These are phyloP conservation scores for Mycena amicta DNA, from an alignment of 768 basidiomycete species.

Conservation along the genomic window DNA sequence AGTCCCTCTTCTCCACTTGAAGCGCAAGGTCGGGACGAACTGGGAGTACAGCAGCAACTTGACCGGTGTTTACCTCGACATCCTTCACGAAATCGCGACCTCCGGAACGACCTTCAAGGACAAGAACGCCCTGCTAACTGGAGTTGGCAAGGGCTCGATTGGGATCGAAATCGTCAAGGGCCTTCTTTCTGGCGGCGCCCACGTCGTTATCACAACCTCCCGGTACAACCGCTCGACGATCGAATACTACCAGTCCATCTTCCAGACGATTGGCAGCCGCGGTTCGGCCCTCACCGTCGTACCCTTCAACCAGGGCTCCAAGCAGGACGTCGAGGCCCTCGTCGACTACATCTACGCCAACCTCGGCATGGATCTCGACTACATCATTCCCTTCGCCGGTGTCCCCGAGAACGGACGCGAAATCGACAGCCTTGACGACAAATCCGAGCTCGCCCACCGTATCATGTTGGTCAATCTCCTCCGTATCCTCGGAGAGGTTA, in stretches of 20 bases:
- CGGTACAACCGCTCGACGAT: slow-evolving; percentile 95
- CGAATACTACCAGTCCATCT: slow-evolving; percentile 98
- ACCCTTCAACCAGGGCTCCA: slow-evolving; percentile 98
- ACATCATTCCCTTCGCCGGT: slow-evolving; percentile 97
- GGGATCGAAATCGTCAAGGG: slow-evolving; percentile 98
- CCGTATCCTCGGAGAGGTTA: slow-evolving; percentile 94
- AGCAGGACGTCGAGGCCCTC: slow-evolving; percentile 97
- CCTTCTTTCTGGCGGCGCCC: slow-evolving; percentile 92
- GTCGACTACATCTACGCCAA: slow-evolving; percentile 98
- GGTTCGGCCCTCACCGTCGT: slow-evolving; percentile 98
- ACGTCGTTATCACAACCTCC: slow-evolving; percentile 96
- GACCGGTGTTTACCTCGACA: slow-evolving; percentile 93
- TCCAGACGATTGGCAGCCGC: slow-evolving; percentile 91
- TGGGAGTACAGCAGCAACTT: slow-evolving; percentile 99
- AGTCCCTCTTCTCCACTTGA: slow-evolving; percentile 91
- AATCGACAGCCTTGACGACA: slow-evolving; percentile 96
- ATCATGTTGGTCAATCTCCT: slow-evolving; percentile 99
- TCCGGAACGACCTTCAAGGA: slow-evolving; percentile 98
- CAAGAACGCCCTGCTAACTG: slow-evolving; percentile 97
- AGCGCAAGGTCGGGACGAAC: slow-evolving; percentile 90
- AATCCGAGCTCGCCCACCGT: slow-evolving; percentile 95
- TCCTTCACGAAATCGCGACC: slow-evolving; percentile 97
- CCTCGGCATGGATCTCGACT: slow-evolving; percentile 95
- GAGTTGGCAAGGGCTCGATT: slow-evolving; percentile 97
- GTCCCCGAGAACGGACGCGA: slow-evolving; percentile 98